Percentiles rank a stretch among this genome's conserved stretches.
Conservation (phyloP, 2,329 filamentous ascomycete genomes). For the Aspergillus sp. region DNA sequence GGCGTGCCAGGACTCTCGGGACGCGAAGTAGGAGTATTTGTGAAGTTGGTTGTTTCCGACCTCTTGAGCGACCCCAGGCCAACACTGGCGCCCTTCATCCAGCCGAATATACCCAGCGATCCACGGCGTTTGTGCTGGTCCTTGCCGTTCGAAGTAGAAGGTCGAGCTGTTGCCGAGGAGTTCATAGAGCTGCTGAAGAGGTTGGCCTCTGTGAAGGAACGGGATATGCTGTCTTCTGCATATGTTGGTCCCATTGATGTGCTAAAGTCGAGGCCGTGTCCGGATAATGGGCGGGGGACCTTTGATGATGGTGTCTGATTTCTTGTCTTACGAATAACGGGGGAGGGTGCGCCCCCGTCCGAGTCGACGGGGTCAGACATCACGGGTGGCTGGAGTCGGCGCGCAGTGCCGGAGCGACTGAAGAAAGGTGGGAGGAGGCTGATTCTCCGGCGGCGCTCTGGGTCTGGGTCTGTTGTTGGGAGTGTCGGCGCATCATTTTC, state of each 20-base stretch:
- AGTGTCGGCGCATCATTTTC: slow-evolving; percentile 21
- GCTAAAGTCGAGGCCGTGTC: slow-evolving; percentile 22
- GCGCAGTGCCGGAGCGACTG: slow-evolving; percentile 31
- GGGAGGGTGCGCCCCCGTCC: slow-evolving; percentile 40
- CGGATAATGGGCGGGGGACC: slow-evolving; percentile 19
- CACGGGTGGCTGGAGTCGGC: slow-evolving; percentile 33
- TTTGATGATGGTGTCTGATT: slow-evolving; percentile 18
- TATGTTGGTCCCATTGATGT: slow-evolving; percentile 25
- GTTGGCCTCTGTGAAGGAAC: slow-evolving; percentile 34
- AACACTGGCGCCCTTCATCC: slow-evolving; percentile 41
- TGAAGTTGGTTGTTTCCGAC: slow-evolving; percentile 19
- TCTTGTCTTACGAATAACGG: slow-evolving; percentile 37
- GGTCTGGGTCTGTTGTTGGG: slow-evolving; percentile 22
- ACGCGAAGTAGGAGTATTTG: neutral
- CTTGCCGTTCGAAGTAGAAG: slow-evolving; percentile 33
- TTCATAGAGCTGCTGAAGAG: slow-evolving; percentile 22
- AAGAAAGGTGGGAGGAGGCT: slow-evolving; percentile 45
- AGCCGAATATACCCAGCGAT: slow-evolving; percentile 44
- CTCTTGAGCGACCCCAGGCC: slow-evolving; percentile 31
- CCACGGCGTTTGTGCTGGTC: slow-evolving; percentile 42
- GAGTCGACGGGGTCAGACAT: slow-evolving; percentile 31
- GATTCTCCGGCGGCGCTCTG: slow-evolving; percentile 35
- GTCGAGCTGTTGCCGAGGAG: slow-evolving; percentile 17
- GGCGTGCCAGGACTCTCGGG: neutral
- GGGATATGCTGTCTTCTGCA: slow-evolving; percentile 26